Conservation (phyloP, 108 stramenopile genomes). For the Conticribra guillardii region DNA sequence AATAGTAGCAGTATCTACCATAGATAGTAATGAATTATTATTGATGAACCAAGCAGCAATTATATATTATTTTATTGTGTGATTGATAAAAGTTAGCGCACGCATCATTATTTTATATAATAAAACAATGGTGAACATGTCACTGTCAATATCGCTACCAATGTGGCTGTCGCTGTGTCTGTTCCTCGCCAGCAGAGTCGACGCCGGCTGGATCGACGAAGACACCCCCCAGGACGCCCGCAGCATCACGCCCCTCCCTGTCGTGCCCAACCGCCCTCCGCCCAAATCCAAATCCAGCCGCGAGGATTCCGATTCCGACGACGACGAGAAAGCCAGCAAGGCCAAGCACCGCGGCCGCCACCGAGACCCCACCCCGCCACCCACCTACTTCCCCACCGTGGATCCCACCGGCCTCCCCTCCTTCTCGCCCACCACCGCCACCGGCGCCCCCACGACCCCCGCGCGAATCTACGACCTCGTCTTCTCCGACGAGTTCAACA, state of each 20-base stretch:
- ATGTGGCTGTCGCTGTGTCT: background rate
- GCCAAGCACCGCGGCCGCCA: conserved; percentile 1
- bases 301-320: conserved; percentile 2
- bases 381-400: conserved; percentile 44
- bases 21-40: too few species aligned
- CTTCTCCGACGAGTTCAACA: conserved; percentile 95
- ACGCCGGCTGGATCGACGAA: conserved; percentile 93
- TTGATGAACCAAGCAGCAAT: too few species aligned
- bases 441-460: conserved; percentile 45
- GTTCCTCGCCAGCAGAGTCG: background rate
- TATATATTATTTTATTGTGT: too few species aligned
- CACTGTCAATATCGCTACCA: background rate
- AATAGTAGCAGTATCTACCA: too few species aligned
- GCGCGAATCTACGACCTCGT: conserved; percentile 70
- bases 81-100: too few species aligned
- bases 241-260: conserved; percentile 20
- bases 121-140: too few species aligned
- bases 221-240: conserved; percentile 80
- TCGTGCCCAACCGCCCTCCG: too few species aligned
- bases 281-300: background rate
- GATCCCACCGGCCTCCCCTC: conserved; percentile 13
- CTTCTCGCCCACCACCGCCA: background rate
- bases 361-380: conserved; percentile 31
- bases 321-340: conserved; percentile 11
- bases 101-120: too few species aligned